Percentiles rank a stretch among this genome's conserved stretches.
These are phyloP conservation scores for Phellopilus nigrolimitatus DNA, from an alignment of 1,284 basidiomycete genomes.

Conservation along the genomic window DNA sequence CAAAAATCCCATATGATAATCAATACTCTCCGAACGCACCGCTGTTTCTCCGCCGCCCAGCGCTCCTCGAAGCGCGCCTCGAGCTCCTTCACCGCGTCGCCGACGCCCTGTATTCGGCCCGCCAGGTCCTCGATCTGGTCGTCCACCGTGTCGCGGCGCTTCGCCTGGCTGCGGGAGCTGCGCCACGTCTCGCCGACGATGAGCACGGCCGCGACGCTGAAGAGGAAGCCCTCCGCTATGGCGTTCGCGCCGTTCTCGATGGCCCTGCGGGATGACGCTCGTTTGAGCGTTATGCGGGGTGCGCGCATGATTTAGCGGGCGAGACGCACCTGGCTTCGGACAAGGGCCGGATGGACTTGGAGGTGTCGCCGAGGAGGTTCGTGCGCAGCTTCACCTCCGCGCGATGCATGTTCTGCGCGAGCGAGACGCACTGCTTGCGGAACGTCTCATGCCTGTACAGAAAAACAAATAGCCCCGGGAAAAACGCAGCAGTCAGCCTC, in stretches of 20 bases:
- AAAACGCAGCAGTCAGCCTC: slow-evolving; percentile 1
- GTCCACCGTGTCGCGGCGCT: slow-evolving; percentile 70
- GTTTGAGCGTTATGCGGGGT: slow-evolving; percentile 1
- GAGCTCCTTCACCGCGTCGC: slow-evolving; percentile 41
- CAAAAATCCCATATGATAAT: no score
- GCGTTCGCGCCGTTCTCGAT: slow-evolving; percentile 87
- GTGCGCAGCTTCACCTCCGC: slow-evolving; percentile 75
- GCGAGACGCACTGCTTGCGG: slow-evolving; percentile 65
- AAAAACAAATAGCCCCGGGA: slow-evolving; percentile 10
- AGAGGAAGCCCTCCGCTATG: slow-evolving; percentile 84
- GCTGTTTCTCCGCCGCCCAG: slow-evolving; percentile 37
- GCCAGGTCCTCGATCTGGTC: slow-evolving; percentile 65
- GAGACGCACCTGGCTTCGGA: slow-evolving; percentile 73
- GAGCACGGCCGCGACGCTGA: slow-evolving; percentile 69
- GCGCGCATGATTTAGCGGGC: background rate
- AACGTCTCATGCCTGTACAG: slow-evolving; percentile 69
- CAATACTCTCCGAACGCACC: no score
- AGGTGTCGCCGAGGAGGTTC: slow-evolving; percentile 75
- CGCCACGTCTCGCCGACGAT: slow-evolving; percentile 81
- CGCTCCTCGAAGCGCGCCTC: slow-evolving; percentile 42
- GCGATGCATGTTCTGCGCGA: slow-evolving; percentile 81
- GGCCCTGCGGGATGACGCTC: slow-evolving; percentile 67
- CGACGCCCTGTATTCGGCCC: slow-evolving; percentile 42
- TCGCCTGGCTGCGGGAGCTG: slow-evolving; percentile 66
- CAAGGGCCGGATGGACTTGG: slow-evolving; percentile 72